Evolutionary conservation across 202 grass and related monocot species (phyloP), one percentile per base, ranked within the genome.

Genomic region (Zizania palustris): DNA sequence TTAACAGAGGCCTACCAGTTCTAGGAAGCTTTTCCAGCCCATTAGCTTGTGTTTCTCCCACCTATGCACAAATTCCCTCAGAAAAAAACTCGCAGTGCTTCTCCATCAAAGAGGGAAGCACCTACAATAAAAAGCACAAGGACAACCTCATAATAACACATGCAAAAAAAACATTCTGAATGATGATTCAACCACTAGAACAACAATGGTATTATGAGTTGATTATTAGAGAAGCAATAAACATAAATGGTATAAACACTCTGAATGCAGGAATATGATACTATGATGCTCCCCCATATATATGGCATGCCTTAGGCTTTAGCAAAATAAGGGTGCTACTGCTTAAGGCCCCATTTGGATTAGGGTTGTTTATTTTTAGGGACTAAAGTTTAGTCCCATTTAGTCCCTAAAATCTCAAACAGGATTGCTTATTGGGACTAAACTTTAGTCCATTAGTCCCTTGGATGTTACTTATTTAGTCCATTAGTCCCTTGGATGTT

Each of bases 41-140:
- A 96, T 89, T 35, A 96, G 62, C 77, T 88, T 92, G 56, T 96
- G 92, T 73, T 96, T 91, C 51, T 76, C 64, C 92, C 92, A 96
- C 78, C 89, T 92, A 56, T 83, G 82, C 2, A 85, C 83, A 5
- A 96, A 60, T 73, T 96, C 92, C 57, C 84, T 96, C n/a, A 92
- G 48, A 75, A 92, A 84, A 69, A 89, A 96, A n/a, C 37, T 87
- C 71, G 4, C 90, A 80, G 45, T 96, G 92, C 38, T 96, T 96
- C 42, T 89, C 78, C 72, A 53, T 89, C 45, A 96, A 64, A 12
- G 81, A 75, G 45, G 84, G 89, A 43, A 96, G 53, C 37, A 96
- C 84, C 92, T 96, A 67, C 80, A 54, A 7, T n/a, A n/a, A n/a
- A n/a, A n/a, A n/a, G n/a, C n/a, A n/a, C n/a, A n/a, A n/a, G n/a